Conservation (phyloP, 2,329 filamentous ascomycete genomes). For the Aspergillus pseudoterreus region DNA sequence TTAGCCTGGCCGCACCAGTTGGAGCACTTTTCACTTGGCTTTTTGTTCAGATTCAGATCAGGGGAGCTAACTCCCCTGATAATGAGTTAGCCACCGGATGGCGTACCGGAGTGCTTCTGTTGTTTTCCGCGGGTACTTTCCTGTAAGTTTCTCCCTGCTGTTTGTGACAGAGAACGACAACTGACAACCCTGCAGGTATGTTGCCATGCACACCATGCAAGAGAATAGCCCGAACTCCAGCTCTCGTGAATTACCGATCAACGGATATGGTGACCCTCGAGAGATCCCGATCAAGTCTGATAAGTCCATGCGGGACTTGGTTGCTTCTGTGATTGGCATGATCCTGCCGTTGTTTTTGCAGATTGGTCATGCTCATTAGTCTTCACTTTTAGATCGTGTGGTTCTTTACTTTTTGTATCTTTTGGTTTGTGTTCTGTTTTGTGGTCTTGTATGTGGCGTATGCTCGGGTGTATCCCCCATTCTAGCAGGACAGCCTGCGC, state of each 20-base stretch:
- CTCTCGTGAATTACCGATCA: slow-evolving; percentile 32
- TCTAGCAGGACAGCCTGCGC: background rate
- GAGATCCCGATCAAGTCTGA: slow-evolving; percentile 31
- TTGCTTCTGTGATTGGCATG: slow-evolving; percentile 47
- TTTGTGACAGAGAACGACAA: slow-evolving; percentile 4
- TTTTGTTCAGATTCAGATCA: slow-evolving; percentile 69
- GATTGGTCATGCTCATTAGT: slow-evolving; percentile 45
- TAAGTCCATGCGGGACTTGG: slow-evolving; percentile 43
- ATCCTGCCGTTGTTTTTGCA: slow-evolving; percentile 45
- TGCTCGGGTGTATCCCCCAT: background rate
- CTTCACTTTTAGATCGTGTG: background rate
- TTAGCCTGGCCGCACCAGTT: slow-evolving; percentile 83
- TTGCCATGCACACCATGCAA: slow-evolving; percentile 98
- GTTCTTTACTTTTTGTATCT: background rate
- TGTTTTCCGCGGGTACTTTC: slow-evolving; percentile 97
- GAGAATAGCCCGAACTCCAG: slow-evolving; percentile 50
- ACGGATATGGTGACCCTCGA: slow-evolving; percentile 41
- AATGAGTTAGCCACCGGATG: slow-evolving; percentile 65
- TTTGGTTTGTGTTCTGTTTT: background rate
- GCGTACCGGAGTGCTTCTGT: slow-evolving; percentile 85
- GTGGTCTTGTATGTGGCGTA: background rate
- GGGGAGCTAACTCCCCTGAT: slow-evolving; percentile 51
- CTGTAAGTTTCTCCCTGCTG: slow-evolving; percentile 58
- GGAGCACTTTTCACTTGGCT: slow-evolving; percentile 83
- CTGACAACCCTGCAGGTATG: slow-evolving; percentile 60